A percentile compares a stretch with the other conserved stretches of the same genome.
Evolutionary conservation across 331 rosid species (phyloP).

Genomic region (Acacia concinna): DNA sequence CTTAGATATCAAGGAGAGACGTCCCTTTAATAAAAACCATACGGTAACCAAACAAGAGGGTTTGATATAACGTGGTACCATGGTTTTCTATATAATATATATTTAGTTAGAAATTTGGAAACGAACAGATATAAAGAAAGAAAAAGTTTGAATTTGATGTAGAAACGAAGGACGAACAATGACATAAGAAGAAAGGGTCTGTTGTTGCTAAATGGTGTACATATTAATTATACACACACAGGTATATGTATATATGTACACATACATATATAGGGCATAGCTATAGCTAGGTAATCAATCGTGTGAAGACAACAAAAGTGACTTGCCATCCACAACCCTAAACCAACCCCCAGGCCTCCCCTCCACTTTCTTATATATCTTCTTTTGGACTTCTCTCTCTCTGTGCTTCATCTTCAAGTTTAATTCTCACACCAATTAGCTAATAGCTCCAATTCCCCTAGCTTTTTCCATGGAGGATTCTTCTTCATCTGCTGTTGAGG

Average conservation of each 20-base stretch:
- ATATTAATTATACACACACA: neutral
- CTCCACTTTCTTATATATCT: conserved; percentile 54
- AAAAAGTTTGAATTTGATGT: conserved; percentile 26
- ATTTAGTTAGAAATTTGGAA: conserved; percentile 28
- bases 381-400: conserved; percentile 39
- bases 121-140: neutral
- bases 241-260: conserved; percentile 13
- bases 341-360: conserved; percentile 61
- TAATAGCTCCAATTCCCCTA: neutral
- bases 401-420: conserved; percentile 44
- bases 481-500: conserved; percentile 45
- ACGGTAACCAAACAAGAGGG: conserved; percentile 49
- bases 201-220: neutral
- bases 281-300: conserved; percentile 42
- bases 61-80: conserved; percentile 38
- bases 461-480: conserved; percentile 64
- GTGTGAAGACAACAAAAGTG: conserved; percentile 99
- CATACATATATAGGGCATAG: conserved; percentile 36
- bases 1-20: conserved; percentile 59
- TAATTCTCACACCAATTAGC: conserved; percentile 36
- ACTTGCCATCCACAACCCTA: conserved; percentile 98
- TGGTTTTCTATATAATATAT: conserved; percentile 27
- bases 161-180: conserved; percentile 27
- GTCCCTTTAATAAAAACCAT: conserved; percentile 60
- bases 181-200: conserved; percentile 27